A percentile compares a stretch with the other conserved stretches of the same genome.
Evolutionary conservation across 495 filamentous ascomycete species (phyloP).

Genomic region (Penicillium bovifimosum): DNA sequence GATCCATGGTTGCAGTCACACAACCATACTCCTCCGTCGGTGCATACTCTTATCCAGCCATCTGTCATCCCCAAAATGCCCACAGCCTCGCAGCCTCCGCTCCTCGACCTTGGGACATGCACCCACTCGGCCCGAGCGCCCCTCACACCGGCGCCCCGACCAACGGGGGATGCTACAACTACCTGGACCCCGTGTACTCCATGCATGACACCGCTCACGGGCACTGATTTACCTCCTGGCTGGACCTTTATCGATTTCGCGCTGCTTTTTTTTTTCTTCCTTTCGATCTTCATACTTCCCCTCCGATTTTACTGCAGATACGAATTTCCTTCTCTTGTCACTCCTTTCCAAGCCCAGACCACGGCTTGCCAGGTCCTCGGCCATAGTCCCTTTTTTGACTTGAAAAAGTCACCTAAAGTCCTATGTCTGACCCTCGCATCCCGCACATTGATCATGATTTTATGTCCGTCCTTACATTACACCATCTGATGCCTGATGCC

Average conservation of each 20-base stretch:
- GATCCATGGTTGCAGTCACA: constrained; percentile 26
- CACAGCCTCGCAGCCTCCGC: constrained; percentile 22
- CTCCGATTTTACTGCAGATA: constrained; percentile 26
- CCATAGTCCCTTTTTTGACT: neutral
- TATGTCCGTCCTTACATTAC: constrained; percentile 37
- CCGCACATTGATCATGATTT: constrained; percentile 30
- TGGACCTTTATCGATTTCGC: constrained; percentile 12
- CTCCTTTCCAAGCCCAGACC: constrained; percentile 39
- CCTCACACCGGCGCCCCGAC: constrained; percentile 18
- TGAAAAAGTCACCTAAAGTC: neutral
- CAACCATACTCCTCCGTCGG: constrained; percentile 31
- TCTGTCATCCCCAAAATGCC: constrained; percentile 30
- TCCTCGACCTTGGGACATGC: constrained; percentile 35
- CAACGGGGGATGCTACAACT: constrained; percentile 27
- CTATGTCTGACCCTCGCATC: neutral
- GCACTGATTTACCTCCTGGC: constrained; percentile 14
- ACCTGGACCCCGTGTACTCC: constrained; percentile 36
- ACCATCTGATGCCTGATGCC: constrained; percentile 35
- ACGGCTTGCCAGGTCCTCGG: constrained; percentile 3
- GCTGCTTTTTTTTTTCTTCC: constrained; percentile 9
- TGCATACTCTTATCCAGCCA: constrained; percentile 33
- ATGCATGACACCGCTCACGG: constrained; percentile 24
- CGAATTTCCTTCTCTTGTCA: constrained; percentile 32
- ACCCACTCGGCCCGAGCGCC: constrained; percentile 17
- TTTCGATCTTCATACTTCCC: constrained; percentile 27